phyloP scores from a whole-genome alignment of 148 eudicot genomes.

The Silene conica region DNA sequence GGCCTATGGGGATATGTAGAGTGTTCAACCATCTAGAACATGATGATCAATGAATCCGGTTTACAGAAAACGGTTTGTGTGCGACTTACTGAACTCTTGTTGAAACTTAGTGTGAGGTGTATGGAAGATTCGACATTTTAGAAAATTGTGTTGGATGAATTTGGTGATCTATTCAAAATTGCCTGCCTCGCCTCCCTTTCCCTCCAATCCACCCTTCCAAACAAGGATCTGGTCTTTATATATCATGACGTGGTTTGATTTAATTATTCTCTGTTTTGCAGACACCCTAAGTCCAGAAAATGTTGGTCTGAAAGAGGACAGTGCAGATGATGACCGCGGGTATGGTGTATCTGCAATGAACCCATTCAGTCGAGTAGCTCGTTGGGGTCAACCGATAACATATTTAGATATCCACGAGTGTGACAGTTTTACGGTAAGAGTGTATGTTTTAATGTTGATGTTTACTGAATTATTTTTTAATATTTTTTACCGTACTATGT shows the following conservation, averaged over 20 bases:
- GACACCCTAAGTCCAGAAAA: conserved; percentile 63
- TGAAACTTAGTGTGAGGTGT: neutral
- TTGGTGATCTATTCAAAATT: neutral
- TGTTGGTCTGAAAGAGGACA: conserved; percentile 74
- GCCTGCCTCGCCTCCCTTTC: neutral
- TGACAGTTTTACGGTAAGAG: conserved; percentile 62
- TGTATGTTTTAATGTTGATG: neutral
- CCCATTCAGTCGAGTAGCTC: conserved; percentile 50
- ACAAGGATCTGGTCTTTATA: neutral
- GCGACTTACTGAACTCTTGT: neutral
- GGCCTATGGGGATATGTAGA: neutral
- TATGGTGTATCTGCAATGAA: conserved; percentile 63
- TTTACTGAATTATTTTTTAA: neutral
- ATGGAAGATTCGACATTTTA: neutral
- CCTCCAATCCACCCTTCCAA: too few species aligned
- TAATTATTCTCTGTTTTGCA: conserved; percentile 35
- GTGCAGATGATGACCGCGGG: conserved; percentile 73
- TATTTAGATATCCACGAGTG: conserved; percentile 73
- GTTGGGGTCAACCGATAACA: conserved; percentile 95
- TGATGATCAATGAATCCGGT: neutral
- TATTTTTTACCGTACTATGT: neutral
- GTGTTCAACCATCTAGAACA: neutral
- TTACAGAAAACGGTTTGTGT: neutral
- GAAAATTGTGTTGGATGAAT: neutral
- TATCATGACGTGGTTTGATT: conserved; percentile 2